These are phyloP conservation scores for Kodamaea leandrae DNA, from an alignment of 805 yeast genomes.

Conservation along the genomic window DNA sequence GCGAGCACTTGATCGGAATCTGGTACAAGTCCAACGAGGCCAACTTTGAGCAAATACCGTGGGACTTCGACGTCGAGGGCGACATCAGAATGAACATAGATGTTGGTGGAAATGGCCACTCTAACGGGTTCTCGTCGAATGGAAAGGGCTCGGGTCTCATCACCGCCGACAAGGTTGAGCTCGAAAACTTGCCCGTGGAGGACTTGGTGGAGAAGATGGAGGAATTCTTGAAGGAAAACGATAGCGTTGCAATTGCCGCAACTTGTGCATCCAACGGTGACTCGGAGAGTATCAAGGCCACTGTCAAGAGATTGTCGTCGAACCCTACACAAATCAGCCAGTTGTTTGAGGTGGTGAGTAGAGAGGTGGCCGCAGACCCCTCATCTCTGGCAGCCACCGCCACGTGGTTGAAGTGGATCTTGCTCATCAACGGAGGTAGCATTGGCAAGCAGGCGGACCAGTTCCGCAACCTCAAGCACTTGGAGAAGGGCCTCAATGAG, in stretches of 20 bases:
- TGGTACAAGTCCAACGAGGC: constrained; percentile 35
- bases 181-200: constrained; percentile 23
- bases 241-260: constrained; percentile 16
- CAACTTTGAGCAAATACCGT: constrained; percentile 19
- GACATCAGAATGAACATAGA: constrained; percentile 10
- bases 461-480: constrained; percentile 50
- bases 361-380: constrained; percentile 28
- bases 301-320: constrained; percentile 40
- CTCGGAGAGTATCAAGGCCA: constrained; percentile 29
- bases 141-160: background rate
- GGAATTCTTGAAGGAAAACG: constrained; percentile 13
- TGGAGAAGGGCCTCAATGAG: constrained; percentile 56
- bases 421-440: constrained; percentile 68
- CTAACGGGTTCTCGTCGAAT: background rate
- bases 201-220: constrained; percentile 20
- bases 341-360: constrained; percentile 29
- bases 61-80: constrained; percentile 12
- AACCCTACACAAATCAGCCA: constrained; percentile 20
- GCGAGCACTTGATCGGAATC: constrained; percentile 38
- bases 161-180: constrained; percentile 19
- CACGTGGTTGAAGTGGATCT: constrained; percentile 79
- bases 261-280: constrained; percentile 31
- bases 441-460: constrained; percentile 51
- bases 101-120: background rate
- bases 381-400: constrained; percentile 28